Evolutionary conservation across 768 basidiomycete species (phyloP).

Genomic region (Pseudohyphozyma bogoriensis): DNA sequence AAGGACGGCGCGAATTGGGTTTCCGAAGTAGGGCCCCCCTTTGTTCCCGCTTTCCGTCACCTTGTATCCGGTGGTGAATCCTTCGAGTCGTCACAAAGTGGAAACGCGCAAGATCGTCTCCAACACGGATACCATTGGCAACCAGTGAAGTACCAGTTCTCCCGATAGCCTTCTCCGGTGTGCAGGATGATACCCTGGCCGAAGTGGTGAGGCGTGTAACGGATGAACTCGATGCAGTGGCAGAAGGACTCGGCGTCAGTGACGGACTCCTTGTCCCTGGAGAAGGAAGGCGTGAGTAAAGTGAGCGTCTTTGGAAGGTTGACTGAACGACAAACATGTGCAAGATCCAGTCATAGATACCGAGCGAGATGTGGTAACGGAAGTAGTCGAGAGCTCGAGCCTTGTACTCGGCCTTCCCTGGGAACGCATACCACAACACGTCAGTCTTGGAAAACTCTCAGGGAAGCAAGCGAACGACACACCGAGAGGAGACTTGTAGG

Average conservation of each 20-base stretch:
- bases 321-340: constrained; percentile 25
- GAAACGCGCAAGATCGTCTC: constrained; percentile 37
- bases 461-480: neutral
- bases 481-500: constrained; percentile 35
- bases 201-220: constrained; percentile 36
- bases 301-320: no score
- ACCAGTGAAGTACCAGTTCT: constrained; percentile 38
- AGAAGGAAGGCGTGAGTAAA: no score
- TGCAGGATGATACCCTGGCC: constrained; percentile 37
- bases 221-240: constrained; percentile 35
- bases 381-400: constrained; percentile 37
- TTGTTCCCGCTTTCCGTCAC: no score
- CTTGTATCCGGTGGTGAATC: no score
- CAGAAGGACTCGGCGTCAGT: constrained; percentile 35
- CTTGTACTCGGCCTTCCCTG: constrained; percentile 37
- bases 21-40: no score
- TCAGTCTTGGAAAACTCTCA: neutral
- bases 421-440: no score
- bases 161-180: constrained; percentile 36
- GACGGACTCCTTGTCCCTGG: constrained; percentile 36
- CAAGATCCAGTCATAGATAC: constrained; percentile 36
- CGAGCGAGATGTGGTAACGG: constrained; percentile 36
- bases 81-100: no score
- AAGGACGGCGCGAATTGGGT: no score
- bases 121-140: constrained; percentile 36